These are phyloP conservation scores for Globisporangium okanoganense DNA, from an alignment of 352 stramenopile genomes.

Conservation along the genomic window DNA sequence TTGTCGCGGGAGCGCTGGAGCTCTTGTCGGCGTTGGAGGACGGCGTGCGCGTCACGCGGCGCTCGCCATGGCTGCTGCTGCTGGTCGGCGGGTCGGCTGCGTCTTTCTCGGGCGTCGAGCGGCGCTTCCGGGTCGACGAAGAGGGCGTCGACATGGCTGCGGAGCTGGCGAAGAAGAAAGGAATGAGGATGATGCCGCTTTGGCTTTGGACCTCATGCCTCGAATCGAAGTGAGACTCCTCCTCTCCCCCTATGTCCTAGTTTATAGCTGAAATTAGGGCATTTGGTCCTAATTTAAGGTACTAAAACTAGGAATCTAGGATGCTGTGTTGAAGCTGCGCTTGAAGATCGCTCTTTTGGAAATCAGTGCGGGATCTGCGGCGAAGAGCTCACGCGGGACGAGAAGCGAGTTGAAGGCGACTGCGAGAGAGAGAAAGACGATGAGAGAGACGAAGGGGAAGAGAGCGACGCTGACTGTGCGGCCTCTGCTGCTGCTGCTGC, in stretches of 20 bases:
- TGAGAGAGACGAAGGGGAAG: neutral
- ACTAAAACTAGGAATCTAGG: conserved; percentile 1
- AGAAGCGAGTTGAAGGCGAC: neutral
- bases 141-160: conserved; percentile 17
- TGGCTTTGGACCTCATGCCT: too few relatives aligned
- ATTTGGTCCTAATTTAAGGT: neutral
- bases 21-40: conserved; percentile 25
- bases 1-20: conserved; percentile 13
- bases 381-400: conserved; percentile 6
- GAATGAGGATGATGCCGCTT: neutral
- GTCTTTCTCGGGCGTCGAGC: conserved; percentile 24
- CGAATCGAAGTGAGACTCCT: neutral
- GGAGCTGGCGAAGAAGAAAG: neutral
- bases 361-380: conserved; percentile 4
- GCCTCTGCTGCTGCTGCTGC: conserved; percentile 19
- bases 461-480: neutral
- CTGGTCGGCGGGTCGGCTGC: conserved; percentile 1
- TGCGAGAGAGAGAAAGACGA: neutral
- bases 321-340: conserved; percentile 8
- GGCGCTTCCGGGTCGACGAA: conserved; percentile 36
- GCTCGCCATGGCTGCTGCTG: conserved; percentile 3
- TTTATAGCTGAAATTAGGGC: conserved; percentile 1
- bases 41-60: conserved; percentile 11
- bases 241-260: neutral
- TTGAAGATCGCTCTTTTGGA: conserved; percentile 10